Percentiles rank a stretch among this genome's conserved stretches.
These are phyloP conservation scores for Hericium rajendrae DNA, from an alignment of 768 basidiomycete species.

Conservation along the genomic window DNA sequence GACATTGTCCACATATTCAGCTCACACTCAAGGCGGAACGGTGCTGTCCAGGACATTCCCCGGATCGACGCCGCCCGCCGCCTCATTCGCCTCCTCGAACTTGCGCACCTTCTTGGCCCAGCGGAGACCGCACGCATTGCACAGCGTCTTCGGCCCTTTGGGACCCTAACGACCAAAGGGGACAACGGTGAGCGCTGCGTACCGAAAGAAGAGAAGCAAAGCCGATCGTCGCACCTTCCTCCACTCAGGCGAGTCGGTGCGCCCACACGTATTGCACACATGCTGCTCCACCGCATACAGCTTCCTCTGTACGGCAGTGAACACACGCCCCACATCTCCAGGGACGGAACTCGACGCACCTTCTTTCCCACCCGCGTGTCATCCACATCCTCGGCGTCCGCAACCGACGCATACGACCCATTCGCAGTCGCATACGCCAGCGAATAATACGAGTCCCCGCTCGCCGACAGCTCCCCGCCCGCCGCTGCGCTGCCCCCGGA, in stretches of 20 bases:
- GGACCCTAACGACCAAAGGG: constrained; percentile 51
- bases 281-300: constrained; percentile 50
- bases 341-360: constrained; percentile 25
- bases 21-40: constrained; percentile 6
- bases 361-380: constrained; percentile 55
- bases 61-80: constrained; percentile 12
- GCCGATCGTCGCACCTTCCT: constrained; percentile 48
- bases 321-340: constrained; percentile 4
- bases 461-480: constrained; percentile 4
- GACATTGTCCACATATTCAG: background rate
- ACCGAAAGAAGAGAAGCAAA: background rate
- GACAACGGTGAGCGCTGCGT: constrained; percentile 25
- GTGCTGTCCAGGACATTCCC: constrained; percentile 11
- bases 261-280: constrained; percentile 87
- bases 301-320: constrained; percentile 30
- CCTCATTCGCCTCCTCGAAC: constrained; percentile 26
- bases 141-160: constrained; percentile 91
- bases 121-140: constrained; percentile 90
- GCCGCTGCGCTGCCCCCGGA: constrained; percentile 6
- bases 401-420: background rate
- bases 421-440: background rate
- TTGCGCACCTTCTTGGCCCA: constrained; percentile 75
- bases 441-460: constrained; percentile 3
- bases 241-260: constrained; percentile 97
- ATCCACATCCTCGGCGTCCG: constrained; percentile 38